Conservation (phyloP, 495 filamentous ascomycete genomes). For the Penicillium cataractarum region DNA sequence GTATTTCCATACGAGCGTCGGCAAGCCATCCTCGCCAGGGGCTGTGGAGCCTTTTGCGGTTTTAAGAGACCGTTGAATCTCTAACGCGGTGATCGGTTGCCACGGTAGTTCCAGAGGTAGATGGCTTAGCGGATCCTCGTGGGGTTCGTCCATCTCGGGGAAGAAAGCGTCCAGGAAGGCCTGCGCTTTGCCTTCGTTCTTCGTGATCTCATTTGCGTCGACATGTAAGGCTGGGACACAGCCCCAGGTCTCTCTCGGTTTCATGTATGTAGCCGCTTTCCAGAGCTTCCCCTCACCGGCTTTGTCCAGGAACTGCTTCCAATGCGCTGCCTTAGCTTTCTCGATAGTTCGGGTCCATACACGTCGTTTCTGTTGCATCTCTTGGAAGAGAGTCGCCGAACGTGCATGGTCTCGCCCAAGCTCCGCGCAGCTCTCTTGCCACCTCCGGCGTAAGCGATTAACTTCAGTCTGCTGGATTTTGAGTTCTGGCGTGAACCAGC, state of each 20-base stretch:
- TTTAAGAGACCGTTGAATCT: conserved; percentile 29
- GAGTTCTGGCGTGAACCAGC: conserved; percentile 30
- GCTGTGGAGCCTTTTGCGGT: conserved; percentile 27
- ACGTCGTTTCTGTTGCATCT: conserved; percentile 23
- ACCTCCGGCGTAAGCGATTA: conserved; percentile 24
- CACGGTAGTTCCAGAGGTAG: conserved; percentile 21
- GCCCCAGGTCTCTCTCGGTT: conserved; percentile 26
- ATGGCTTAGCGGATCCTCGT: neutral
- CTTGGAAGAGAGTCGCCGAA: conserved; percentile 1
- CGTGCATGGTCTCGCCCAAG: conserved; percentile 13
- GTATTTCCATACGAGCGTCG: conserved; percentile 28
- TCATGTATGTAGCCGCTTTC: conserved; percentile 33
- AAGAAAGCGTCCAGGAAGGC: conserved; percentile 31
- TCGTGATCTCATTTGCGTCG: conserved; percentile 11
- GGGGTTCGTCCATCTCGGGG: conserved; percentile 22
- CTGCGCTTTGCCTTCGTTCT: conserved; percentile 31
- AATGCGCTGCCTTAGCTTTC: too few species aligned
- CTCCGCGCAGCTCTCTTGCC: conserved; percentile 23
- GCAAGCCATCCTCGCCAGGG: conserved; percentile 29
- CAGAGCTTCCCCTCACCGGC: conserved; percentile 20
- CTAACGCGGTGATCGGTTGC: conserved; percentile 28
- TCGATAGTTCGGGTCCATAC: conserved; percentile 16
- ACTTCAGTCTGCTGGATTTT: conserved; percentile 24
- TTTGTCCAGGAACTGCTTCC: conserved; percentile 20
- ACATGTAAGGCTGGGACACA: conserved; percentile 24